Evolutionary conservation across 805 yeast genomes (phyloP).

Genomic region (Starmerella sirachaensis): DNA sequence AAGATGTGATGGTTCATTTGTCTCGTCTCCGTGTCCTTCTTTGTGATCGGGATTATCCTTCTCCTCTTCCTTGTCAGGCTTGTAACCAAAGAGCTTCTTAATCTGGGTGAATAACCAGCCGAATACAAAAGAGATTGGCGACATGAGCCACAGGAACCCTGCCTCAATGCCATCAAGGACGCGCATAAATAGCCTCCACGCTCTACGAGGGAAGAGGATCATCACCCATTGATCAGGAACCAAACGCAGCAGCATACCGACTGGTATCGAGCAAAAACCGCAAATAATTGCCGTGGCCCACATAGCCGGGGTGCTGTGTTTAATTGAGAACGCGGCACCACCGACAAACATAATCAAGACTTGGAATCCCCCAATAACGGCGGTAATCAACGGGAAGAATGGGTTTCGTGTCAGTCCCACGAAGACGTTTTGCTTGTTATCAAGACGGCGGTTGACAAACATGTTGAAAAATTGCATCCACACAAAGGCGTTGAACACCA

Average conservation of each 20-base stretch:
- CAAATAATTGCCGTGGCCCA: constrained; percentile 83
- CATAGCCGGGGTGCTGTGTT: constrained; percentile 66
- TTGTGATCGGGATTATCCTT: constrained; percentile 20
- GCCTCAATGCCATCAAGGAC: constrained; percentile 14
- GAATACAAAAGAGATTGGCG: constrained; percentile 19
- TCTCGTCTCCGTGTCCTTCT: constrained; percentile 1
- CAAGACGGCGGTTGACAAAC: constrained; percentile 80
- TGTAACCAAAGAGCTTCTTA: constrained; percentile 16
- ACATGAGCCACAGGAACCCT: constrained; percentile 23
- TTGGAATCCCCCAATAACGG: constrained; percentile 72
- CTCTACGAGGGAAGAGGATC: constrained; percentile 50
- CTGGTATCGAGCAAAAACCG: constrained; percentile 72
- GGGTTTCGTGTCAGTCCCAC: constrained; percentile 70
- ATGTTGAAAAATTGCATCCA: constrained; percentile 96
- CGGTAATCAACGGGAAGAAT: constrained; percentile 64
- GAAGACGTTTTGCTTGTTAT: constrained; percentile 71
- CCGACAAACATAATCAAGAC: constrained; percentile 90
- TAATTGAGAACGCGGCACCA: constrained; percentile 84
- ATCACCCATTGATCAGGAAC: constrained; percentile 72
- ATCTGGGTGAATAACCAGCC: constrained; percentile 4
- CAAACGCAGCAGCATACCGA: constrained; percentile 62
- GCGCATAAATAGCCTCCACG: constrained; percentile 31
- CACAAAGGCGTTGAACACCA: constrained; percentile 92
- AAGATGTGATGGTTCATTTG: constrained; percentile 12
- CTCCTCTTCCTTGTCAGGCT: constrained; percentile 17